These are phyloP conservation scores for Gastroboletus turbinatus DNA, from an alignment of 1,284 basidiomycete species.

Conservation along the genomic window DNA sequence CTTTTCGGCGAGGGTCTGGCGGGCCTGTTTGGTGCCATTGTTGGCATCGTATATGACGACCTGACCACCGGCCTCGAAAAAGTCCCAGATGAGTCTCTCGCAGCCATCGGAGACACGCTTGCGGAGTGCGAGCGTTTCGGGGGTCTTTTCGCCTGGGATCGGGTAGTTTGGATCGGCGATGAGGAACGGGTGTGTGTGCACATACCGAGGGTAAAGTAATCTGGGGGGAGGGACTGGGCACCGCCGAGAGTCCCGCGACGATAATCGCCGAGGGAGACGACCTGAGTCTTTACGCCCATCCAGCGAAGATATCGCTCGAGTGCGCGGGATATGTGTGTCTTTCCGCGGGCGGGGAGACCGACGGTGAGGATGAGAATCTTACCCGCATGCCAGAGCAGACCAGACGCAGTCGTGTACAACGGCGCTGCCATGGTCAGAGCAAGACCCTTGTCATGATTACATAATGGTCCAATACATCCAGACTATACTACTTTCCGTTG, in stretches of 20 bases:
- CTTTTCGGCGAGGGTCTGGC: constrained; percentile 77
- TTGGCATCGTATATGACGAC: constrained; percentile 99
- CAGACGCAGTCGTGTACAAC: constrained; percentile 81
- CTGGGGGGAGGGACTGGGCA: constrained; percentile 82
- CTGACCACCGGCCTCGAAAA: constrained; percentile 87
- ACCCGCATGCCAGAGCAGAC: constrained; percentile 90
- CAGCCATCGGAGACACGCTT: constrained; percentile 76
- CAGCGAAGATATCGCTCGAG: constrained; percentile 96
- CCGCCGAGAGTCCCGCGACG: constrained; percentile 88
- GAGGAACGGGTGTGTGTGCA: background rate
- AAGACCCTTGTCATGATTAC: constrained; percentile 16
- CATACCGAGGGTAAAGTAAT: constrained; percentile 88
- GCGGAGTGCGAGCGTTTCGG: constrained; percentile 78
- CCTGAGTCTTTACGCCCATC: constrained; percentile 95
- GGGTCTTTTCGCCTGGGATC: constrained; percentile 65
- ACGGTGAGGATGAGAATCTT: constrained; percentile 93
- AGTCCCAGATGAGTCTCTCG: constrained; percentile 87
- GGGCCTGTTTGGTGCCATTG: constrained; percentile 74
- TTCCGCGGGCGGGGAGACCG: constrained; percentile 90
- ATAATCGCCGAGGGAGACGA: constrained; percentile 94
- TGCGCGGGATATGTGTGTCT: constrained; percentile 95
- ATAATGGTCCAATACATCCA: constrained; percentile 12
- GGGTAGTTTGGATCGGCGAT: background rate
- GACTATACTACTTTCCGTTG: constrained; percentile 17
- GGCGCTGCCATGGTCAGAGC: constrained; percentile 72